A percentile compares a stretch with the other conserved stretches of the same genome.
Evolutionary conservation across 352 stramenopile genomes (phyloP).

Genomic region (Phytophthora rubi): DNA sequence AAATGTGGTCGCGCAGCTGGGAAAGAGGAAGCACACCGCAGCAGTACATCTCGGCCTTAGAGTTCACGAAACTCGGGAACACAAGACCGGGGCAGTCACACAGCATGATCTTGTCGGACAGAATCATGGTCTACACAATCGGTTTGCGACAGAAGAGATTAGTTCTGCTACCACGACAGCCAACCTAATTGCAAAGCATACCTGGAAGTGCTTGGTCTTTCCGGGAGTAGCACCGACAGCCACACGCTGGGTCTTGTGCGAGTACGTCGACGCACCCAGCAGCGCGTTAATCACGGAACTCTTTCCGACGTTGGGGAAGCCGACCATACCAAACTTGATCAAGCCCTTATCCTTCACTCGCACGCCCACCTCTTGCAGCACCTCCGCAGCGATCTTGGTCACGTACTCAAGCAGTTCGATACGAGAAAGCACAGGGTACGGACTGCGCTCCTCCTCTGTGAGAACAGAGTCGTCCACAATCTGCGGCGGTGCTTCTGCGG

Average conservation of each 20-base stretch:
- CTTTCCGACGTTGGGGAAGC: constrained; percentile 99
- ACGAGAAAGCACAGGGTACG: constrained; percentile 75
- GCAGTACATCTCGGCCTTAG: constrained; percentile 99
- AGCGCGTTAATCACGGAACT: constrained; percentile 99
- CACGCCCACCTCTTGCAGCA: constrained; percentile 64
- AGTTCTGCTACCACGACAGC: neutral
- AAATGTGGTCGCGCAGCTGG: constrained; percentile 96
- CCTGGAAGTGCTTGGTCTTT: constrained; percentile 99
- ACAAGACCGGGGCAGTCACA: constrained; percentile 99
- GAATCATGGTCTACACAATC: constrained; percentile 90
- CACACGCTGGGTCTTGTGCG: constrained; percentile 96
- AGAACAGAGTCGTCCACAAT: neutral
- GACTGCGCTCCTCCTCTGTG: constrained; percentile 16
- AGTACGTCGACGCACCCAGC: constrained; percentile 95
- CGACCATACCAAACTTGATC: constrained; percentile 98
- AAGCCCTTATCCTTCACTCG: constrained; percentile 84
- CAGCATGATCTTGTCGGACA: constrained; percentile 98
- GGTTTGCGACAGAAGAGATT: constrained; percentile 1
- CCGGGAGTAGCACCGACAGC: constrained; percentile 97
- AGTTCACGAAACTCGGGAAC: constrained; percentile 99
- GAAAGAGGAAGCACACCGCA: constrained; percentile 98
- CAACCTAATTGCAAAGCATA: constrained; percentile 10
- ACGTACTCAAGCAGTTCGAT: constrained; percentile 82
- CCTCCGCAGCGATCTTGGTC: constrained; percentile 53
- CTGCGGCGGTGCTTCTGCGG: constrained; percentile 16